Evolutionary conservation across 306 rosid genomes (phyloP).

Genomic region (Cicer arietinum): DNA sequence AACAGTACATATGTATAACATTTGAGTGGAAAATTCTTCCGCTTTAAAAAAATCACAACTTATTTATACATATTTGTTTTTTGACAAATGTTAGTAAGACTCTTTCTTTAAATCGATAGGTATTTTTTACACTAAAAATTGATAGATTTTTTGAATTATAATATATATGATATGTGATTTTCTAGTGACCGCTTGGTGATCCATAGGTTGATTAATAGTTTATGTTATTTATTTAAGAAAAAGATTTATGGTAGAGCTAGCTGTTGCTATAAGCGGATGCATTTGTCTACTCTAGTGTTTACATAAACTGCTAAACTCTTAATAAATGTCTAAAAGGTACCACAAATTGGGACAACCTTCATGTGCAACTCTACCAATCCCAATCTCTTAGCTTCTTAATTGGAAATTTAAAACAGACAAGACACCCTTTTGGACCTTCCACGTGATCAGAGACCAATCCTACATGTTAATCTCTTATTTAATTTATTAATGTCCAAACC

Average conservation of each 20-base stretch:
- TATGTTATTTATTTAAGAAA: too few relatives aligned
- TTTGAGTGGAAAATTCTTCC: too few relatives aligned
- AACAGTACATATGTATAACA: too few relatives aligned
- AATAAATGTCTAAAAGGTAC: constrained; percentile 49
- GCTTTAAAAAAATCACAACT: too few relatives aligned
- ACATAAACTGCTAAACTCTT: constrained; percentile 43
- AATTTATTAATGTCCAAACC: constrained; percentile 8
- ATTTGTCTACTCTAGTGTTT: constrained; percentile 52
- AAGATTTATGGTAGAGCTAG: not conserved
- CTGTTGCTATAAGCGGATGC: constrained; percentile 41
- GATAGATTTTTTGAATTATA: too few relatives aligned
- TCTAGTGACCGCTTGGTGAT: too few relatives aligned
- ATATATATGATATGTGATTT: too few relatives aligned
- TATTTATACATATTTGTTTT: too few relatives aligned
- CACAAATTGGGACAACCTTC: constrained; percentile 49
- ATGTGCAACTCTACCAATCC: constrained; percentile 59
- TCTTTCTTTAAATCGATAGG: too few relatives aligned
- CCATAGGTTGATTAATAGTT: too few relatives aligned
- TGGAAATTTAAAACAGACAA: constrained; percentile 33
- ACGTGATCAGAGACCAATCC: constrained; percentile 48
- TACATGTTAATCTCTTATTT: constrained; percentile 27
- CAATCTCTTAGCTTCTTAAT: constrained; percentile 43
- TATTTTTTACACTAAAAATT: too few relatives aligned
- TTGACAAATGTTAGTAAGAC: too few relatives aligned
- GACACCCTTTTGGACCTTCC: constrained; percentile 53